Conservation (phyloP, 2,329 filamentous ascomycete species). For the Penicillium freii region DNA sequence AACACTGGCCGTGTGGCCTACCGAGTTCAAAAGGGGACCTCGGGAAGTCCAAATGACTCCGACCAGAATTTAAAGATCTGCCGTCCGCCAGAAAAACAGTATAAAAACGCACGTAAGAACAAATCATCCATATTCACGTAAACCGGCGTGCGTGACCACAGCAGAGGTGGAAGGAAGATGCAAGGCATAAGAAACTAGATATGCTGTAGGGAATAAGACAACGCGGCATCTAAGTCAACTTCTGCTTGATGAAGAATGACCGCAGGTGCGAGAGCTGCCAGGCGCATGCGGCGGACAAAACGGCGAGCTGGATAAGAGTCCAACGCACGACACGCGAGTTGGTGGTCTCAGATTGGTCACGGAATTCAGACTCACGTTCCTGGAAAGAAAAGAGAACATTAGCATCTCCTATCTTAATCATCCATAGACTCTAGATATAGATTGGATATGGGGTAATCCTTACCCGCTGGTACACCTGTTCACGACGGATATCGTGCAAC, state of each 20-base stretch:
- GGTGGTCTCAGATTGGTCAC: conserved; percentile 92
- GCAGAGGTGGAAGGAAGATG: conserved; percentile 20
- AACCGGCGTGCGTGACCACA: conserved; percentile 11
- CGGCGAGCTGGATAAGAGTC: conserved; percentile 84
- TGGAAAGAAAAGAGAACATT: conserved; percentile 38
- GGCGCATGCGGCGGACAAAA: conserved; percentile 83
- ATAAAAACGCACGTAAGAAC: conserved; percentile 8
- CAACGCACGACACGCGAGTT: conserved; percentile 90
- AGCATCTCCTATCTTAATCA: neutral
- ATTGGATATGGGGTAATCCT: conserved; percentile 20
- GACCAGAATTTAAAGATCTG: neutral
- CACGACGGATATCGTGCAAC: conserved; percentile 81
- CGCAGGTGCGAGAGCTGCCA: conserved; percentile 96
- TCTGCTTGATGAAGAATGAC: conserved; percentile 99
- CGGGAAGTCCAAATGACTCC: neutral
- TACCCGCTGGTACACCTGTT: conserved; percentile 96
- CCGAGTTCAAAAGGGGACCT: neutral
- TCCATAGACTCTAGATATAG: neutral
- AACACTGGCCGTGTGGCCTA: neutral
- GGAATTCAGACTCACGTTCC: conserved; percentile 97
- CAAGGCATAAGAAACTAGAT: conserved; percentile 16
- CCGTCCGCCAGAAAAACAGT: neutral
- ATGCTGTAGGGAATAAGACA: conserved; percentile 14
- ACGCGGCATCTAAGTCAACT: conserved; percentile 69
- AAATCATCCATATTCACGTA: conserved; percentile 16